These are phyloP conservation scores for Alternaria angustiovoidea DNA, from an alignment of 2,329 filamentous ascomycete species.

Conservation along the genomic window DNA sequence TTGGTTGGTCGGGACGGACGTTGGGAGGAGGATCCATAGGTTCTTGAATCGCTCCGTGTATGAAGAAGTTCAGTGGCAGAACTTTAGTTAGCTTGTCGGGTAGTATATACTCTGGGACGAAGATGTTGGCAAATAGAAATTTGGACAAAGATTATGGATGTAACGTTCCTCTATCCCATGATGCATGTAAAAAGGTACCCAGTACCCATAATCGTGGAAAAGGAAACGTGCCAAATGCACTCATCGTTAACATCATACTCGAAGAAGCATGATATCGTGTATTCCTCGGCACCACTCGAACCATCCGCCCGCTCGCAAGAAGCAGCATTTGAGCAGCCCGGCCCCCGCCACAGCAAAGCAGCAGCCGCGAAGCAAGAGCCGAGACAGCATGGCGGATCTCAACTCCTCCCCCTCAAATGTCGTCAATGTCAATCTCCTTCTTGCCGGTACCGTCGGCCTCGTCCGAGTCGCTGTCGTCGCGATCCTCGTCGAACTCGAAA, in stretches of 20 bases:
- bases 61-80: constrained; percentile 40
- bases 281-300: not conserved
- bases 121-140: not conserved
- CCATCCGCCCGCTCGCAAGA: constrained; percentile 51
- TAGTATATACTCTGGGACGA: not conserved
- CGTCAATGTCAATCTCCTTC: constrained; percentile 93
- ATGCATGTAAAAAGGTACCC: not conserved
- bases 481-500: constrained; percentile 98
- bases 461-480: constrained; percentile 62
- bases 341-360: constrained; percentile 25
- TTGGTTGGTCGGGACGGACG: constrained; percentile 77
- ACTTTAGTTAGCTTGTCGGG: constrained; percentile 12
- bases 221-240: not conserved
- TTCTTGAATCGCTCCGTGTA: constrained; percentile 78
- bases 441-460: constrained; percentile 68
- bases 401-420: constrained; percentile 68
- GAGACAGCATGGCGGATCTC: constrained; percentile 51
- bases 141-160: constrained; percentile 8
- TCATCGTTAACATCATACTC: not conserved
- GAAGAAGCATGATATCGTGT: not conserved
- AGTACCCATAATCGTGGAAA: not conserved
- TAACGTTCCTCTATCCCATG: constrained; percentile 11
- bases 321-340: constrained; percentile 52
- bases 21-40: constrained; percentile 75
- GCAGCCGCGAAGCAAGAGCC: constrained; percentile 25